phyloP scores from a whole-genome alignment of 2,329 filamentous ascomycete species.

The Fusarium irregulare region DNA sequence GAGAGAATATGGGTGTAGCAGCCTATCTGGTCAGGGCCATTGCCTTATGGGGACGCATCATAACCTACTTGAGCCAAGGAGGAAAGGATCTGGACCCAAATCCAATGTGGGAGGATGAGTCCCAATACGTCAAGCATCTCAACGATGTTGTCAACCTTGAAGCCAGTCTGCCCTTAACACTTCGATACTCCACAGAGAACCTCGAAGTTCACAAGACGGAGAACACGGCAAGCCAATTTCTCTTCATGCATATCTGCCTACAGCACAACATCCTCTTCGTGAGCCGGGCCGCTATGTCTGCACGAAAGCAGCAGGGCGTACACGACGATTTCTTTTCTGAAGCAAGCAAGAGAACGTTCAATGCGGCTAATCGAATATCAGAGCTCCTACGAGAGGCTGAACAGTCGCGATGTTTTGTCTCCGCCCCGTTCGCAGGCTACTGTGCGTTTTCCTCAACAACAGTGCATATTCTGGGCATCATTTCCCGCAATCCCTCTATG shows the following conservation, averaged over 20 bases:
- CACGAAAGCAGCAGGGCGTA: constrained; percentile 75
- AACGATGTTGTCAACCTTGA: constrained; percentile 78
- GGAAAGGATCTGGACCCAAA: constrained; percentile 82
- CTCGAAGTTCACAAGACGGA: constrained; percentile 86
- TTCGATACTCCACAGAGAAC: constrained; percentile 85
- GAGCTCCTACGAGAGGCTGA: constrained; percentile 83
- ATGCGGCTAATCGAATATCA: constrained; percentile 88
- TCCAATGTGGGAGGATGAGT: constrained; percentile 86
- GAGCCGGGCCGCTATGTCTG: constrained; percentile 85
- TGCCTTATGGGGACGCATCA: constrained; percentile 88
- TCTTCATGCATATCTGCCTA: constrained; percentile 90
- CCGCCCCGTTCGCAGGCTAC: constrained; percentile 94
- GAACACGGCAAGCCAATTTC: constrained; percentile 87
- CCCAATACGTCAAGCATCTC: constrained; percentile 77
- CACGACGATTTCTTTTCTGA: constrained; percentile 82
- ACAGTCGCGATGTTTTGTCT: constrained; percentile 73
- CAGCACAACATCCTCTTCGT: constrained; percentile 93
- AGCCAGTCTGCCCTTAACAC: constrained; percentile 72
- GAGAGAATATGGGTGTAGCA: constrained; percentile 92
- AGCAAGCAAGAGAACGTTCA: constrained; percentile 79
- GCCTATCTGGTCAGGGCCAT: constrained; percentile 90
- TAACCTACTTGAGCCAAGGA: constrained; percentile 90
- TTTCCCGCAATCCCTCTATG: constrained; percentile 82
- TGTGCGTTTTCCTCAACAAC: constrained; percentile 93
- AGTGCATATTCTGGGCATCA: constrained; percentile 92